Percentiles rank a stretch among this genome's conserved stretches.
Evolutionary conservation across 768 basidiomycete species (phyloP).

Genomic region (Xerocomellus chrysenteron): DNA sequence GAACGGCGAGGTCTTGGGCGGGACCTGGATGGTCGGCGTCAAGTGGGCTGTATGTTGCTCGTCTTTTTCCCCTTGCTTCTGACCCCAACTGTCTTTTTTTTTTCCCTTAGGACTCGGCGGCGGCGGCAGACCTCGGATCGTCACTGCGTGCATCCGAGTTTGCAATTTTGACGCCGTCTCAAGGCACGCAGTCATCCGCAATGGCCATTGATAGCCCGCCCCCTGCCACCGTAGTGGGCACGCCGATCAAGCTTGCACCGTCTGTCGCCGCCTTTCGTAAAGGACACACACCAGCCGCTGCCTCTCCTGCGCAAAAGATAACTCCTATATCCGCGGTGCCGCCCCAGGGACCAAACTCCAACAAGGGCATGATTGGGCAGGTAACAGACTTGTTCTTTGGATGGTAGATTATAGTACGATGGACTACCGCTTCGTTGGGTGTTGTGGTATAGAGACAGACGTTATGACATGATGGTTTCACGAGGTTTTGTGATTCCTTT

Average conservation of each 20-base stretch:
- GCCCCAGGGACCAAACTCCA: constrained; percentile 36
- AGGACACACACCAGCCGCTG: constrained; percentile 29
- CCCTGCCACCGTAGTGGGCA: constrained; percentile 52
- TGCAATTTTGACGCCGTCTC: constrained; percentile 7
- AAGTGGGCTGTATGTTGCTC: constrained; percentile 74
- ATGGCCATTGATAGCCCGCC: constrained; percentile 50
- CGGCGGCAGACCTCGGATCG: constrained; percentile 46
- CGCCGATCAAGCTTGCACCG: constrained; percentile 70
- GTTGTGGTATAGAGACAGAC: not conserved
- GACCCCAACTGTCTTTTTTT: not conserved
- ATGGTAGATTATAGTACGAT: constrained; percentile 48
- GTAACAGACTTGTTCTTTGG: constrained; percentile 81
- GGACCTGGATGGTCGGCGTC: constrained; percentile 80
- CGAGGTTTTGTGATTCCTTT: not conserved
- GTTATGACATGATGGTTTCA: not conserved
- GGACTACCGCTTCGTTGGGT: not conserved
- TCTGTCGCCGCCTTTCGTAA: constrained; percentile 71
- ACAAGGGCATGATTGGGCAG: constrained; percentile 66
- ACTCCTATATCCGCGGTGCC: constrained; percentile 7
- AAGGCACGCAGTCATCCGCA: constrained; percentile 32
- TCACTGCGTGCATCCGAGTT: constrained; percentile 26
- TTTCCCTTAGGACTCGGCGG: constrained; percentile 56
- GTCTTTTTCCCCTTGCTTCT: not conserved
- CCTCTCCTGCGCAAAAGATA: constrained; percentile 25
- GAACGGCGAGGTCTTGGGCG: constrained; percentile 76